Evolutionary conservation across 306 rosid genomes (phyloP).

Genomic region (Cucurbita ficifolia): DNA sequence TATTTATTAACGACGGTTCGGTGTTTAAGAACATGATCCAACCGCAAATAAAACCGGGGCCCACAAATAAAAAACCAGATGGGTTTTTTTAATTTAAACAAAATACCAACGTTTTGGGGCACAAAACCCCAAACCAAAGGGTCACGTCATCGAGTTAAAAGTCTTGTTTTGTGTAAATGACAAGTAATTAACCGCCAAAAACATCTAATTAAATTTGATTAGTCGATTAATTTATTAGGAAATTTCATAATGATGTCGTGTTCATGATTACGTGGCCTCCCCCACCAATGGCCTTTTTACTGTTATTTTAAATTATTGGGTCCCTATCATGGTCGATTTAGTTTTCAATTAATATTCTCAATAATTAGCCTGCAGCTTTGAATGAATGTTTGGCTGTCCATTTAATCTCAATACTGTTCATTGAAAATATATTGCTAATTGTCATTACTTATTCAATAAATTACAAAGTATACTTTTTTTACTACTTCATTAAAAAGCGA

Average conservation of each 20-base stretch:
- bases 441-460: no score
- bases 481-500: no score
- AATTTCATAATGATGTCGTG: neutral
- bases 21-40: neutral
- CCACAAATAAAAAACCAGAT: neutral
- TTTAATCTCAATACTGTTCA: no score
- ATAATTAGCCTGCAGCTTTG: constrained; percentile 5
- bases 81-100: neutral
- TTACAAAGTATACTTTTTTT: no score
- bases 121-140: neutral
- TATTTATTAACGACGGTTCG: neutral
- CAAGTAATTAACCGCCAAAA: neutral
- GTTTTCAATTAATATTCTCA: neutral
- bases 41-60: neutral
- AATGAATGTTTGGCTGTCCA: neutral
- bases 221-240: neutral
- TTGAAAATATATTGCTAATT: no score
- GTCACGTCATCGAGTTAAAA: neutral
- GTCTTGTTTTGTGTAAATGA: neutral
- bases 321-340: neutral
- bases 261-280: constrained; percentile 1
- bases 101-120: neutral
- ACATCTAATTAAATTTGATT: neutral
- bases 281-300: neutral
- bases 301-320: neutral